Evolutionary conservation across 1,284 basidiomycete genomes (phyloP), one percentile per base, ranked within the genome.

Genomic region (Moesziomyces sp.): DNA sequence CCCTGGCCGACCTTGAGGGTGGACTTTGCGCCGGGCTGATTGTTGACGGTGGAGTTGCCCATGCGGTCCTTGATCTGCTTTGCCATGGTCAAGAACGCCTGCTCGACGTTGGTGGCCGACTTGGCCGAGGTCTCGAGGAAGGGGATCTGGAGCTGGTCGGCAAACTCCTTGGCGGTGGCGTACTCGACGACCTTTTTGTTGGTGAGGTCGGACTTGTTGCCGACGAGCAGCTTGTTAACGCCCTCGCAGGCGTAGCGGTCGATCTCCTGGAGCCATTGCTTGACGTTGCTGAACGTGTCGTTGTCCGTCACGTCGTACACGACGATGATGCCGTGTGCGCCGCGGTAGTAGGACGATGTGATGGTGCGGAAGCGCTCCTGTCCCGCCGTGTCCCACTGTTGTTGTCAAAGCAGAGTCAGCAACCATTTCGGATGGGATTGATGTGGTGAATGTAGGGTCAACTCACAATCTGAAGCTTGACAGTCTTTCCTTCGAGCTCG

Each of bases 151-250:
- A 83, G 81, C 64, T 82, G 78, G 45, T 83, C 82, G 52, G 82
- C 82, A 55, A 83, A 82, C 60, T 77, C 94, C 91, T 99, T 99
- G 61, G 97, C 97, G 49, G 92, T 92, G 68, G 91, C 91, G 86
- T 98, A 97, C 85, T 98, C 97, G 74, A 99, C 96, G 54, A 97
- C 95, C 88, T 98, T 99, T 91, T 99, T 99, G 88, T 90, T 91
- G 45, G 93, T 93, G 84, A 98, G 88, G 87, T 99, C 96, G 52
- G 92, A 93, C 89, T 99, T 99, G 89, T 98, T 99, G 73, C 96
- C 96, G 62, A 99, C 94, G 54, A 99, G 89, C 51, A 99, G 86
- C 87, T 97, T 97, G 89, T 97, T 97, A 68, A 99, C 96, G 58
- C 96, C 97, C 86, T 99, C 97, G 52, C 94, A 95, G 66, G 97